These are phyloP conservation scores for Lactifluus volemus DNA, from an alignment of 768 basidiomycete species.

Conservation along the genomic window DNA sequence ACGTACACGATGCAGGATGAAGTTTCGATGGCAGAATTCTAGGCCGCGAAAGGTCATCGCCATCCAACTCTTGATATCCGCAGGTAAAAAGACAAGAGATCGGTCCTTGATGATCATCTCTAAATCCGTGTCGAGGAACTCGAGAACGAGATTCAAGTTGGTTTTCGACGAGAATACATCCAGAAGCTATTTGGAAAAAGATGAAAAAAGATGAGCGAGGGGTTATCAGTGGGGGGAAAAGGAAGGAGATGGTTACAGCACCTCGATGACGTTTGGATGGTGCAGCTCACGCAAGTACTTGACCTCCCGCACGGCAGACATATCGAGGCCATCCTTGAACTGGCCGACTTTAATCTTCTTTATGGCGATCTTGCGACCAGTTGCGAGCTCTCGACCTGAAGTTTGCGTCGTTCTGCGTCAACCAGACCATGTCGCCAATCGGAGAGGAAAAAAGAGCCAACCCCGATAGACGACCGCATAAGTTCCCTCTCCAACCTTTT, in stretches of 20 bases:
- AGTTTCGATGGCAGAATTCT: constrained; percentile 97
- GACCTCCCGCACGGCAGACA: constrained; percentile 98
- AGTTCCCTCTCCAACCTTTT: constrained; percentile 84
- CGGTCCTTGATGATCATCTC: constrained; percentile 96
- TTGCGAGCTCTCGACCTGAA: constrained; percentile 63
- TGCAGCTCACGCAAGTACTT: constrained; percentile 91
- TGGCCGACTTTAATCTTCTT: constrained; percentile 97
- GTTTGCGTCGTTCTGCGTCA: background rate
- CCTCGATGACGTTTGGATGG: constrained; percentile 94
- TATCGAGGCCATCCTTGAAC: constrained; percentile 96
- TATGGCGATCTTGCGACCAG: constrained; percentile 84
- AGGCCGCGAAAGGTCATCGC: constrained; percentile 95
- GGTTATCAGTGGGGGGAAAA: background rate
- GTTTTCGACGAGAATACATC: constrained; percentile 96
- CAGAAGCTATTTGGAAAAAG: constrained; percentile 50
- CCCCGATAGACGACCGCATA: constrained; percentile 96
- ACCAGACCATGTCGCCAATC: background rate
- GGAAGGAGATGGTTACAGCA: constrained; percentile 25
- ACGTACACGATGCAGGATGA: constrained; percentile 82
- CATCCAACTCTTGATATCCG: constrained; percentile 99
- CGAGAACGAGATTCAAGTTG: constrained; percentile 94
- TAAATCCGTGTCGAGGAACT: constrained; percentile 92
- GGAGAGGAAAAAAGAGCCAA: constrained; percentile 24
- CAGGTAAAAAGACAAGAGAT: constrained; percentile 82
- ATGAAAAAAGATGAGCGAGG: background rate